Evolutionary conservation across 306 rosid species (phyloP), one percentile per base, ranked within the genome.

Genomic region (Prunus kanzakura): DNA sequence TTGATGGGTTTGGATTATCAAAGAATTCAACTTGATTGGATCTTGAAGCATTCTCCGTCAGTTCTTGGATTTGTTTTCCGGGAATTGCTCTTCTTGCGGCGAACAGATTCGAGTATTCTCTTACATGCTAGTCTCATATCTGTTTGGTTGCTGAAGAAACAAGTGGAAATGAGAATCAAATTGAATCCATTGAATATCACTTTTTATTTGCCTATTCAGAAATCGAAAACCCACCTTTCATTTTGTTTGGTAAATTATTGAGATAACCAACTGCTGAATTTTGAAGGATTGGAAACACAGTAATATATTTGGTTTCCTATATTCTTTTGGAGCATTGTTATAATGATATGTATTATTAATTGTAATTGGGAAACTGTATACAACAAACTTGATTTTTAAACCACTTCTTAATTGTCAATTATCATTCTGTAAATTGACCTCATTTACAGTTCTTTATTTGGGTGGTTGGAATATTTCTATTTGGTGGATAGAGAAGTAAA

Each of bases 311-410:
- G 25, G 61, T 71, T 30, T 3, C 4, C 45, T n/a, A 47, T 22
- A 50, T 29, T 23, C 14, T 69, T 6, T 16, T 52, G 11, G 2
- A 12, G 35, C 46, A 16, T 8, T 55, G 75, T 55, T 55, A 4
- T 18, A 73, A 23, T 58, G 25, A 73, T 23, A 73, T 73, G 68
- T 72, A 23, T 72, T 72, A 1, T 22, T 43, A 15, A 41, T 45
- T 57, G 67, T 22, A 10, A 23, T 10, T 25, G 41, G 16, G 30
- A n/a, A 9, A 25, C 12, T 29, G 55, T 45, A 15, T 16, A 50
- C 61, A 16, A 9, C 6, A 51, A 52, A 19, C 49, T 70, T 25
- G 2, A 55, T 58, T 58, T 16, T 25, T 5, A 29, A n/a, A 20
- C 50, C 35, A 55, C 32, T 35, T 27, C 7, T n/a, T 38, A 11